Evolutionary conservation across 1,284 basidiomycete genomes (phyloP).

Genomic region (Fomitopsis betulina): DNA sequence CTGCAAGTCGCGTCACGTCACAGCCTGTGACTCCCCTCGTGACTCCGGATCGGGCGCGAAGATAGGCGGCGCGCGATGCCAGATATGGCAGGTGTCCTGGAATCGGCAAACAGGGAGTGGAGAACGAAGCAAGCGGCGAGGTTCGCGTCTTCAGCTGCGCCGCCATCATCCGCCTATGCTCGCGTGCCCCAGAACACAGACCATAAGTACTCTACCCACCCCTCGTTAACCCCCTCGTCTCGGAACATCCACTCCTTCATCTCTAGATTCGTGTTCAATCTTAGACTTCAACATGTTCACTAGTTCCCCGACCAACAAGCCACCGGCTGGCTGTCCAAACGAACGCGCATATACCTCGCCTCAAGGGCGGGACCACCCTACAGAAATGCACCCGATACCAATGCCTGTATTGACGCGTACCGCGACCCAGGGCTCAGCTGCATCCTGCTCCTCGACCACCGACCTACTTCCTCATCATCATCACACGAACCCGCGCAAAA

Average conservation of each 20-base stretch:
- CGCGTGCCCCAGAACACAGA: background rate
- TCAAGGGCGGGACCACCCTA: constrained; percentile 13
- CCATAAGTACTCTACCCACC: background rate
- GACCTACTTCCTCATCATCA: constrained; percentile 19
- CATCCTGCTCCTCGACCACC: constrained; percentile 22
- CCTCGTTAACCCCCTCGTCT: background rate
- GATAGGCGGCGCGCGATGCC: constrained; percentile 9
- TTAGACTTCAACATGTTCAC: constrained; percentile 15
- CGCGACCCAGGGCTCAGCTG: constrained; percentile 16
- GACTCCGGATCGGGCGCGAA: background rate
- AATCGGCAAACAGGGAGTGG: constrained; percentile 7
- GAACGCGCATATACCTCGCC: constrained; percentile 12
- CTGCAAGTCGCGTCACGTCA: constrained; percentile 4
- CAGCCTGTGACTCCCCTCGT: background rate
- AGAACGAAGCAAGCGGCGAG: constrained; percentile 6
- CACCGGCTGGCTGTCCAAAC: constrained; percentile 12
- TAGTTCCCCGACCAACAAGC: constrained; percentile 16
- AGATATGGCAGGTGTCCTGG: constrained; percentile 13
- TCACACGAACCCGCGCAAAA: constrained; percentile 3
- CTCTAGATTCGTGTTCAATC: background rate
- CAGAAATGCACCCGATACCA: constrained; percentile 13
- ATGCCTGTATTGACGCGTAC: constrained; percentile 18
- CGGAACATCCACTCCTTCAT: constrained; percentile 1
- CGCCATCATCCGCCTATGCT: background rate
- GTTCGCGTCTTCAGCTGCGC: background rate